Evolutionary conservation across 345 rosid species (phyloP).

Genomic region (Linum usitatissimum): DNA sequence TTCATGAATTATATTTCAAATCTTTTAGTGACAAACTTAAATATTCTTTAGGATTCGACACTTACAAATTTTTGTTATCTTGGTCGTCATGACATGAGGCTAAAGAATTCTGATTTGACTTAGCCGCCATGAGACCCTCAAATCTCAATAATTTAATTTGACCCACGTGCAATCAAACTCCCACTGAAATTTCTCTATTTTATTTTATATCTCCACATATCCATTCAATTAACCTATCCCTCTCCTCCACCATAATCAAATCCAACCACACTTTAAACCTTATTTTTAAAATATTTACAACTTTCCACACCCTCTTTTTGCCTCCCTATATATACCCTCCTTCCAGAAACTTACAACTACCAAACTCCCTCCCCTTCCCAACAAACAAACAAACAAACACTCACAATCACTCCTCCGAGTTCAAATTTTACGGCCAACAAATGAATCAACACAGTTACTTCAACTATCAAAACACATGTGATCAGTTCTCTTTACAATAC

Average conservation of each 20-base stretch:
- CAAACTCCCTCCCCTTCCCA: background rate
- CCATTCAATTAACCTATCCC: background rate
- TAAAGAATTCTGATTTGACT: constrained; percentile 9
- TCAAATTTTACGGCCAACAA: background rate
- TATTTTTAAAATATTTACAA: constrained; percentile 13
- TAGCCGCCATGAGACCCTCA: constrained; percentile 26
- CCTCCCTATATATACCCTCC: background rate
- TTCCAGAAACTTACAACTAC: background rate
- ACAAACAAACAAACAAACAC: background rate
- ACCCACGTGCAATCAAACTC: constrained; percentile 40
- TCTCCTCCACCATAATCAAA: constrained; percentile 4
- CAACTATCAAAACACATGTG: background rate
- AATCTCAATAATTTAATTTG: constrained; percentile 19
- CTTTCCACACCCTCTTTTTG: constrained; percentile 7
- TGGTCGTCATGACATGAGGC: constrained; percentile 17
- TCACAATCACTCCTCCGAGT: background rate
- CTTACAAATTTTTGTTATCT: too few species aligned
- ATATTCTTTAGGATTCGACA: too few species aligned
- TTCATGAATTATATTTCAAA: too few species aligned
- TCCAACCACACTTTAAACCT: constrained; percentile 6
- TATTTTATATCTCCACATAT: constrained; percentile 3
- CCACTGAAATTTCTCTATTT: constrained; percentile 12
- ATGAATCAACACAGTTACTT: background rate
- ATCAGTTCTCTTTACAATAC: constrained; percentile 9
- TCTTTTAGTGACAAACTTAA: too few species aligned